A percentile compares a stretch with the other conserved stretches of the same genome.
phyloP scores from a whole-genome alignment of 2,329 filamentous ascomycete species.

The Talaromyces sp. region DNA sequence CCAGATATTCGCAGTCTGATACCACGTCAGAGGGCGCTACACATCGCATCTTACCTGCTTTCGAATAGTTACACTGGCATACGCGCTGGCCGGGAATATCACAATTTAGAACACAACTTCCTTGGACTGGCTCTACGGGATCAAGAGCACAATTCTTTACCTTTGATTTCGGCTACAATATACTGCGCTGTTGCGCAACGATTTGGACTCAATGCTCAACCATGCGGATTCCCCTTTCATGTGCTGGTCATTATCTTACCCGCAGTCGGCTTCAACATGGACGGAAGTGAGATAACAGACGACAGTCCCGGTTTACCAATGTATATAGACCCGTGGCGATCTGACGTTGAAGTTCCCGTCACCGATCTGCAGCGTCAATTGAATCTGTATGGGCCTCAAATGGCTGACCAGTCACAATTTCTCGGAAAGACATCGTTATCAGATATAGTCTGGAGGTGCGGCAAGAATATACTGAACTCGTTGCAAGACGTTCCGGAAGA shows the following conservation, averaged over 20 bases:
- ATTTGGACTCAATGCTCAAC: conserved; percentile 71
- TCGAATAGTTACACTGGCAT: conserved; percentile 67
- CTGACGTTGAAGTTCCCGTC: conserved; percentile 62
- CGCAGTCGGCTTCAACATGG: conserved; percentile 57
- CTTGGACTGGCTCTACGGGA: conserved; percentile 76
- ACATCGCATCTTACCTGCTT: conserved; percentile 67
- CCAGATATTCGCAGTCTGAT: conserved; percentile 55
- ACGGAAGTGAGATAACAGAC: conserved; percentile 41
- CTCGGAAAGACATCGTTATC: conserved; percentile 62
- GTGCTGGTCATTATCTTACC: conserved; percentile 76
- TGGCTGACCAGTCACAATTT: conserved; percentile 47
- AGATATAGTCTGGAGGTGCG: conserved; percentile 70
- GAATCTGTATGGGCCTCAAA: conserved; percentile 48
- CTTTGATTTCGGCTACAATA: conserved; percentile 81
- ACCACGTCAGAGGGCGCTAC: conserved; percentile 64
- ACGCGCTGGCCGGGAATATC: conserved; percentile 65
- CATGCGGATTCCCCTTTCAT: conserved; percentile 79
- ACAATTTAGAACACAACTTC: conserved; percentile 80
- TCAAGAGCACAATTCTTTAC: conserved; percentile 71
- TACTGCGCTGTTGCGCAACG: conserved; percentile 75
- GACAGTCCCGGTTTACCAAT: conserved; percentile 52
- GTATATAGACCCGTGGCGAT: conserved; percentile 80
- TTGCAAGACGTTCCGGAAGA: conserved; percentile 52
- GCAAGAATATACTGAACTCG: conserved; percentile 76
- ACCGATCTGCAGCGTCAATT: conserved; percentile 59